Base-by-base conservation (phyloP, 2,329 filamentous ascomycete genomes). In the Fusarium torulosum region DNA sequence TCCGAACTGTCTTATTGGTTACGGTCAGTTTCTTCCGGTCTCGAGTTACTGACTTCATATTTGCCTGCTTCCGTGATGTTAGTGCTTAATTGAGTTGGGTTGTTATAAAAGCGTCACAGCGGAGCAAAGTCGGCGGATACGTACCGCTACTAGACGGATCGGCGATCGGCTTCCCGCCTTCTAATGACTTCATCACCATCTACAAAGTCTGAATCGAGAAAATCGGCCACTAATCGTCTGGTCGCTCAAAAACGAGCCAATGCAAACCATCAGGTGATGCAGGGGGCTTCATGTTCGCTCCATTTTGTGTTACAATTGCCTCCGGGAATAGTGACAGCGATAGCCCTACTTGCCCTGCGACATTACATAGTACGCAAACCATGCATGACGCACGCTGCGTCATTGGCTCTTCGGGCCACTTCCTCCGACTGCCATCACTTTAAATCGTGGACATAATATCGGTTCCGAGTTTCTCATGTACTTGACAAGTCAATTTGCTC, bases 311-410 rank as follows among this genome's bases (percentile, higher is more conserved):
- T 53, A 52, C 56, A 47, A 21, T 35, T 46, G 20, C 29, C 49
- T 40, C 53, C 66, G 49, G 65, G 52, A 68, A 56, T 57, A 61
- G 53, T 66, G 44, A 38, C 45, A 49, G 15, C 20, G 25, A 54
- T 35, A 62, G 55, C 67, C 63, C 53, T 68, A 65, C 50, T 47
- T 33, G 43, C 55, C 44, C 38, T 63, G 37, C 46, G 33, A 49
- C 41, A 67, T 43, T 47, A 38, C 46, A 40, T 68, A 23, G 50
- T 45, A 33, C 55, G 31, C 41, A 47, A 21, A 27, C 53, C 60
- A 67, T 73, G 71, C 71, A 75, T 75, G 73, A 75, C 73, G 67
- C 63, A 38, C 27, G 50, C 15, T 68, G 66, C 72, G 69, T 75
- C 57, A 72, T 71, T 70, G 67, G 64, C 46, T 53, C 35, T 45